Percentiles rank a stretch among this genome's conserved stretches.
Evolutionary conservation across 352 stramenopile species (phyloP).

Genomic region (Aphanomyces astaci): DNA sequence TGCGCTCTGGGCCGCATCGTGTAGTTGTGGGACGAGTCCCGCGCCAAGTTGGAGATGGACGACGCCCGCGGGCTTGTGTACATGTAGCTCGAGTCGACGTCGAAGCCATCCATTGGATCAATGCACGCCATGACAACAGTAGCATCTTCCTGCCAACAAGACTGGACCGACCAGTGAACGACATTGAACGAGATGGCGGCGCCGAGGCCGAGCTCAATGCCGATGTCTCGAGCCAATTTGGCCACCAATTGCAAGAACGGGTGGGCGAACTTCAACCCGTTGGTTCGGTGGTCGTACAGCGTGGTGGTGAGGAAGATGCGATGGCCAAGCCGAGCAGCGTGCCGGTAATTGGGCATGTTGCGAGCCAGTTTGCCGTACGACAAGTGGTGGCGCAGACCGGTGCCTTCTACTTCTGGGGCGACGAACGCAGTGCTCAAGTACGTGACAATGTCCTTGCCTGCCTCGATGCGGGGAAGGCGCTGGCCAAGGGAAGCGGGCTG

Average conservation of each 20-base stretch:
- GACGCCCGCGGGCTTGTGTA: background rate
- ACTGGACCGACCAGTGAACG: slow-evolving; percentile 2
- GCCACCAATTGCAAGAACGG: background rate
- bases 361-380: background rate
- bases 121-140: background rate
- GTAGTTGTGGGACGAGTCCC: background rate
- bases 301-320: slow-evolving; percentile 7
- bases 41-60: background rate
- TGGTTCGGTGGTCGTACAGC: background rate
- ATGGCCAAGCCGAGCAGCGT: background rate
- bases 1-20: background rate
- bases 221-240: background rate
- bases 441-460: slow-evolving; percentile 1
- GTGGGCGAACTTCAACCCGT: slow-evolving; percentile 1
- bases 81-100: slow-evolving; percentile 8
- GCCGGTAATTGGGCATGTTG: background rate
- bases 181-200: slow-evolving; percentile 4
- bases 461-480: background rate
- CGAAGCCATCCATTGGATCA: background rate
- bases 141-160: background rate
- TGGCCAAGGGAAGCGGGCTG: background rate
- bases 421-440: slow-evolving; percentile 3
- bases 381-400: background rate
- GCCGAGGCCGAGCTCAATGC: background rate
- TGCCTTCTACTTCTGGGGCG: background rate